These are phyloP conservation scores for Clavispora fructus DNA, from an alignment of 805 yeast species.

Conservation along the genomic window DNA sequence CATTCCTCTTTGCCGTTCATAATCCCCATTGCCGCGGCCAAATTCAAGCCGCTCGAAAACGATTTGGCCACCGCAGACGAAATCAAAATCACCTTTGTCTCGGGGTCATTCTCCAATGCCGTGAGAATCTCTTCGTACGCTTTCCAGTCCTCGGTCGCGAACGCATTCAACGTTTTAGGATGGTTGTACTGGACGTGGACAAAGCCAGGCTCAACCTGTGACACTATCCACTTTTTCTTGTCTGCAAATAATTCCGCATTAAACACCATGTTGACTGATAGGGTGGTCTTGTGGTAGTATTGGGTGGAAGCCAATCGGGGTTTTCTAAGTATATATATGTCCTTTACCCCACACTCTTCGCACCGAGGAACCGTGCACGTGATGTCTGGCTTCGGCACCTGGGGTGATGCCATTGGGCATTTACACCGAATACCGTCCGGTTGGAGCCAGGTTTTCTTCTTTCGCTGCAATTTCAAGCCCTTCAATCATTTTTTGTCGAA, in stretches of 20 bases:
- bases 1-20: conserved; percentile 5
- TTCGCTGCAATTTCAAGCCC: conserved; percentile 49
- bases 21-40: conserved; percentile 28
- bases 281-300: background rate
- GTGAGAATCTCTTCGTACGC: conserved; percentile 48
- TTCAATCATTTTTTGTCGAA: conserved; percentile 50
- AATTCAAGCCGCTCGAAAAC: conserved; percentile 64
- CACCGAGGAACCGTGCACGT: conserved; percentile 1
- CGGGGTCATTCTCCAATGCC: conserved; percentile 38
- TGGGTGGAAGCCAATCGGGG: too few species aligned
- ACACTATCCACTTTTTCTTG: conserved; percentile 27
- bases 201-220: conserved; percentile 41
- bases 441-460: conserved; percentile 37
- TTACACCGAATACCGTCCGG: conserved; percentile 48
- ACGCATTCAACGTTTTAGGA: conserved; percentile 56
- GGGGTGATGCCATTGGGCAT: background rate
- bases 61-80: conserved; percentile 52
- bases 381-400: background rate
- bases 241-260: conserved; percentile 3
- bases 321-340: background rate
- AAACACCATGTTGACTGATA: conserved; percentile 3
- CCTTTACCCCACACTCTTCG: background rate
- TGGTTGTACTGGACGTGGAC: conserved; percentile 58
- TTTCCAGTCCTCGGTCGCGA: conserved; percentile 49
- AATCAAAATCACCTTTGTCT: conserved; percentile 48